Base-by-base conservation (phyloP, 768 basidiomycete species). In the Lepiota brunneoincarnata region DNA sequence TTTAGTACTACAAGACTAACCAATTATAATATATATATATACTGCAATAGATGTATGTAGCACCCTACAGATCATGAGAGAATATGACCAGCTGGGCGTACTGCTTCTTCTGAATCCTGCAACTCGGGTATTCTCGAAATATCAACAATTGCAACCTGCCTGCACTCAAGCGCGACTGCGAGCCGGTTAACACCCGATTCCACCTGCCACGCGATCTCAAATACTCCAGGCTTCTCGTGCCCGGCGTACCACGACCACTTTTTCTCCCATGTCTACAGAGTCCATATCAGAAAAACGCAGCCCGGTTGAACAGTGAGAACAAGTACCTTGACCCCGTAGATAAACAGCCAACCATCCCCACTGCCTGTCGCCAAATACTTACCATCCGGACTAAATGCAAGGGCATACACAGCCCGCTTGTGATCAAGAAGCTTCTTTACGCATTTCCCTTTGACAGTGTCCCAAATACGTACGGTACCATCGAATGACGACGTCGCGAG, bases 401-500 rank as follows among this genome's bases (percentile, higher is more conserved):
- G 63, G 1, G 88, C 79, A 66, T 87, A 94, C 35, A 93, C 81
- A 20, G 85, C 79, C 28, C 80, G 79, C 58, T 72, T 81, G 69
- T 93, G 89, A 58, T 91, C 88, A 5, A 68, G 67, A 63, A 96
- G 86, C 17, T 84, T 74, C 56, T 83, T 77, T 31, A 91, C 66
- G 64, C 92, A 94, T 40, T 82, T 77, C 24, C 91, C 91, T 0
- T 86, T 86, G 41, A 79, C 77, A 2, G 85, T 81, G 67, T 94
- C 87, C 93, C 93, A 96, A 26, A 96, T 59, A 38, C 90, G 82
- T 4, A 88, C 81, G 1, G 91, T 89, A 12, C 75, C 73, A 63
- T 96, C 93, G 63, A 92, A 92, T 4, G 91, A 91, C 9, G 86
- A 81, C 6, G 91, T 90, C 21, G 86, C 89, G 11, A 92, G 63